Percentiles rank a stretch among this genome's conserved stretches.
These are phyloP conservation scores for Solanum medicagineum DNA, from an alignment of 257 asterid genomes.

Conservation along the genomic window DNA sequence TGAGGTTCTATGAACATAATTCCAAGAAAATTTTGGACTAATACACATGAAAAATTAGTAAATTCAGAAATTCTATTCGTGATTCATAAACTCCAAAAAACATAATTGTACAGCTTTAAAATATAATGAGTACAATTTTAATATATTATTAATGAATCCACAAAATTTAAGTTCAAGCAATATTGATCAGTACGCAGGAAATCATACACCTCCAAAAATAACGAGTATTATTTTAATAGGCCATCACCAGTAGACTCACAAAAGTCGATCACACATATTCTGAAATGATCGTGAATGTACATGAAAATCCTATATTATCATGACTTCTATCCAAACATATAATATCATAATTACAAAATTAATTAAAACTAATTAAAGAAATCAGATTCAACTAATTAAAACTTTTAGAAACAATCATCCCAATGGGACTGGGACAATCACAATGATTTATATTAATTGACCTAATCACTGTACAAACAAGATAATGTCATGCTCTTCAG, in stretches of 20 bases:
- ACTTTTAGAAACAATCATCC: neutral
- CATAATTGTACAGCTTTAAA: too few relatives aligned
- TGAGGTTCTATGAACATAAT: too few relatives aligned
- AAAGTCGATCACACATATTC: neutral
- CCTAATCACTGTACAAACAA: neutral
- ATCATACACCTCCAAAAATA: too few relatives aligned
- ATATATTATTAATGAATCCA: too few relatives aligned
- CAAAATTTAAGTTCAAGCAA: too few relatives aligned
- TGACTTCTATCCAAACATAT: neutral
- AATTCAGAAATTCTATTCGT: too few relatives aligned
- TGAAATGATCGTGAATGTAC: neutral
- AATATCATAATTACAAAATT: neutral
- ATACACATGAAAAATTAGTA: neutral
- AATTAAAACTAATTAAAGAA: neutral
- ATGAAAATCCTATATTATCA: too few relatives aligned
- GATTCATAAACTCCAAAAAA: neutral
- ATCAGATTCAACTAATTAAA: neutral
- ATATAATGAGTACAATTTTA: too few relatives aligned
- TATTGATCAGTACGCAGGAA: too few relatives aligned
- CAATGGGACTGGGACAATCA: neutral
- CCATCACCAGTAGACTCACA: too few relatives aligned
- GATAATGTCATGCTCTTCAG: neutral
- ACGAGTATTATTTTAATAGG: too few relatives aligned
- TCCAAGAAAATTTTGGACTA: neutral
- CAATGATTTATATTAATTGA: neutral